Evolutionary conservation across 2,329 filamentous ascomycete species (phyloP).

Genomic region (Pseudogymnoascus sp.): DNA sequence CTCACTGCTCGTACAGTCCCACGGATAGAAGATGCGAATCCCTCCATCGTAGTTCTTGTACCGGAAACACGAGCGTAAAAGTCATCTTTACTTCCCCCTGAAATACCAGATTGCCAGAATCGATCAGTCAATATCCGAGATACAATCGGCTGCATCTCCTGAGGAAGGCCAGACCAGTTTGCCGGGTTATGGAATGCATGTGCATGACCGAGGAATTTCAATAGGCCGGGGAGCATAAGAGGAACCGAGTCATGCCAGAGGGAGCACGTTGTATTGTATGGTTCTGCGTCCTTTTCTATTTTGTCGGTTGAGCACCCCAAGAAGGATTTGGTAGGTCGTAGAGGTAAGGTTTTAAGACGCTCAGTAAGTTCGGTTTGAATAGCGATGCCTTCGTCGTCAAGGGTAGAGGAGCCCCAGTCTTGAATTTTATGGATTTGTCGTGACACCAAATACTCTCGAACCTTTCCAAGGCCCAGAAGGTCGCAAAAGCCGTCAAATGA

Average conservation of each 20-base stretch:
- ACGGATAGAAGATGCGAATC: conserved; percentile 85
- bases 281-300: conserved; percentile 61
- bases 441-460: conserved; percentile 68
- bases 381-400: conserved; percentile 71
- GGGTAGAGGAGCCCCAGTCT: conserved; percentile 72
- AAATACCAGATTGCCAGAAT: conserved; percentile 98
- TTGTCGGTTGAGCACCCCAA: conserved; percentile 89
- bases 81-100: conserved; percentile 88
- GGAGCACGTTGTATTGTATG: conserved; percentile 65
- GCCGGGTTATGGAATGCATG: conserved; percentile 83
- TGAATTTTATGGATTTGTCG: conserved; percentile 64
- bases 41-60: conserved; percentile 83
- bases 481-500: conserved; percentile 73
- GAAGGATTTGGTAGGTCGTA: conserved; percentile 83
- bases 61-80: conserved; percentile 89
- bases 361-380: conserved; percentile 73
- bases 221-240: conserved; percentile 71
- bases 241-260: conserved; percentile 84
- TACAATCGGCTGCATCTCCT: conserved; percentile 69
- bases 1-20: conserved; percentile 82
- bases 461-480: conserved; percentile 68
- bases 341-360: conserved; percentile 57
- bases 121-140: conserved; percentile 80
- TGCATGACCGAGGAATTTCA: conserved; percentile 80
- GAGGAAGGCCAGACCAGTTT: conserved; percentile 71